These are phyloP conservation scores for Cladosporium halotolerans DNA, from an alignment of 2,329 filamentous ascomycete genomes.

Conservation along the genomic window DNA sequence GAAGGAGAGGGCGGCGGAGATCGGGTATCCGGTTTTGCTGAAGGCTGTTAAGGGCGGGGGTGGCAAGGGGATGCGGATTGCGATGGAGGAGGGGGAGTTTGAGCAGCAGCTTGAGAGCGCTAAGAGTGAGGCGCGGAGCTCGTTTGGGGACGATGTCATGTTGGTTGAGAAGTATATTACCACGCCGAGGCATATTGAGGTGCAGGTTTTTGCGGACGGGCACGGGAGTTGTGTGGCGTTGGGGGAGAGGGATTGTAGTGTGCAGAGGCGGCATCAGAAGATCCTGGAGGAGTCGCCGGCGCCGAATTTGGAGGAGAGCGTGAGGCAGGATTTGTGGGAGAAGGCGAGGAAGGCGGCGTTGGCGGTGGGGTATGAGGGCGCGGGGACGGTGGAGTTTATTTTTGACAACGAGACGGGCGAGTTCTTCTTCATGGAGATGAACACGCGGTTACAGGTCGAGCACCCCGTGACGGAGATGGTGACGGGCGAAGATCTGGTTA, in stretches of 20 bases:
- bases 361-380: conserved; percentile 59
- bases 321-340: conserved; percentile 59
- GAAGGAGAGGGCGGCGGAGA: conserved; percentile 65
- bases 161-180: conserved; percentile 64
- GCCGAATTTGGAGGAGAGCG: conserved; percentile 53
- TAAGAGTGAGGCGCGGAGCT: conserved; percentile 58
- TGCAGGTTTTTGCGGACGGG: conserved; percentile 61
- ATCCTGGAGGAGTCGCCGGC: conserved; percentile 62
- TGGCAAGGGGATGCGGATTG: conserved; percentile 66
- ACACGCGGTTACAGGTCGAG: conserved; percentile 85
- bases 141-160: conserved; percentile 61
- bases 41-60: conserved; percentile 61
- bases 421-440: conserved; percentile 69
- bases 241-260: conserved; percentile 60
- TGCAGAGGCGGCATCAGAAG: conserved; percentile 61
- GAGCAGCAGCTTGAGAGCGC: conserved; percentile 56
- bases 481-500: conserved; percentile 72
- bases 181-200: conserved; percentile 60
- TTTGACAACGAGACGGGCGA: conserved; percentile 61
- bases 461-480: conserved; percentile 87
- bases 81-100: conserved; percentile 52
- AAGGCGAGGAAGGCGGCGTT: conserved; percentile 58
- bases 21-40: conserved; percentile 59
- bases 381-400: conserved; percentile 63
- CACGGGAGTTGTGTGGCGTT: conserved; percentile 59